A percentile compares a stretch with the other conserved stretches of the same genome.
Conservation (phyloP, 2,329 filamentous ascomycete species). For the Colletotrichum sidae region DNA sequence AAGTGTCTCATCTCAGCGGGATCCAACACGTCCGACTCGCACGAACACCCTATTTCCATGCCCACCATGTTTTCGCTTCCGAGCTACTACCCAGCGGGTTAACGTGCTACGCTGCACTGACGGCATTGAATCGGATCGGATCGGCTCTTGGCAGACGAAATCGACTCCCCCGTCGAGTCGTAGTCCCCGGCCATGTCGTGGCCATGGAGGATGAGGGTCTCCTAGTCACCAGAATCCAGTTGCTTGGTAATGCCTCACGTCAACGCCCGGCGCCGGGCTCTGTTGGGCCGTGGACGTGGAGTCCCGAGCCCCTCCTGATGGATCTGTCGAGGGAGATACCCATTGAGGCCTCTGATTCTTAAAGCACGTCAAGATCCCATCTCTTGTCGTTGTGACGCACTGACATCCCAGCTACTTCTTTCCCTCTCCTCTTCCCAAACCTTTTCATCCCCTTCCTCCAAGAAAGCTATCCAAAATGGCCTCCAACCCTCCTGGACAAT, state of each 20-base stretch:
- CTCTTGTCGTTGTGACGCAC: background rate
- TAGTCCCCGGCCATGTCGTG: background rate
- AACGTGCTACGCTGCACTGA: background rate
- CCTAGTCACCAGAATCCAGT: conserved; percentile 15
- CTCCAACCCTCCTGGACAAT: conserved; percentile 62
- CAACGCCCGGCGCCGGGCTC: conserved; percentile 12
- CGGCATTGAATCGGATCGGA: conserved; percentile 7
- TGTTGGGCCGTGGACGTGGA: conserved; percentile 2
- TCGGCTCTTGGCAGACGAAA: conserved; percentile 20
- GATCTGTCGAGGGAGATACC: background rate
- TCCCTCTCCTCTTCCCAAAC: background rate
- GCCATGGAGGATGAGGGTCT: conserved; percentile 4
- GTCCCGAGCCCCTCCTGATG: conserved; percentile 9
- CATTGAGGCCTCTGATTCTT: conserved; percentile 7
- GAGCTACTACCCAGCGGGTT: background rate
- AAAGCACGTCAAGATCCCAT: conserved; percentile 11
- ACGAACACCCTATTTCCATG: too few species aligned
- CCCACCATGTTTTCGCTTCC: too few species aligned
- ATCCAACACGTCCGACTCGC: background rate
- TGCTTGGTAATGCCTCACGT: conserved; percentile 35
- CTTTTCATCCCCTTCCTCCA: background rate
- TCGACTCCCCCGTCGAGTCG: background rate
- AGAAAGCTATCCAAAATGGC: conserved; percentile 55
- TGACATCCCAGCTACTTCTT: background rate
- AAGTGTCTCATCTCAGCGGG: conserved; percentile 17